Base-by-base conservation (phyloP, 2,329 filamentous ascomycete species). In the Botryotinia globosa region DNA sequence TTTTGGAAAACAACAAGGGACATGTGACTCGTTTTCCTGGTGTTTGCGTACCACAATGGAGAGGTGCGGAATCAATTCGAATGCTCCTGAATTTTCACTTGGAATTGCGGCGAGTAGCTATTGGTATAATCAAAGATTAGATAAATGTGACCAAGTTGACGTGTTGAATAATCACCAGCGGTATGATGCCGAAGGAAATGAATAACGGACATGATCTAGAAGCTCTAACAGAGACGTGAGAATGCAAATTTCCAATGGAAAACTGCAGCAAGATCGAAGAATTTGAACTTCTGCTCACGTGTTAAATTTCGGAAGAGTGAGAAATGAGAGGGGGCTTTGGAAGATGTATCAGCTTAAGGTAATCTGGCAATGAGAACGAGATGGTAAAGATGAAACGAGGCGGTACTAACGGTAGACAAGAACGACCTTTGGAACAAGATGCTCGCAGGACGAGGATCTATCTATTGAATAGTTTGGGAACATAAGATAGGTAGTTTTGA, bases 151-250 rank as follows among this genome's bases (percentile, higher is more conserved):
- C 7, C 14, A 12, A 22, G 10, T 16, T 25, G 5, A 10, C 32
- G 3, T 1, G 3, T 1, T 4, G 16, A 22, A 12, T 29, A 3
- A 44, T 44, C 4, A 44, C 20, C 9, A 34, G 1, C 1, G 18
- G 2, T 32, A 22, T 22, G 6, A 45, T 29, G 0, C 4, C 9
- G 22, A 20, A 22, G 18, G 12, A 3, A 2, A 0, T 12, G 4
- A 54, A 3, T 16, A 10, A 54, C 16, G 29, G 22, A n/a, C 45
- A 54, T 12, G 18, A 3, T 20, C 14, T n/a, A 2, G 0, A n/a
- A 54, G 22, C 14, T 12, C 6, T 20, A 4, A 29, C 7, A 12
- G 39, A 22, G 3, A 32, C 6, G 20, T 37, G 32, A 37, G 16
- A 10, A 39, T 54, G 3, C 9, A 12, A 16, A 29, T 39, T 25